phyloP scores from a whole-genome alignment of 768 basidiomycete species.

The Suillus variegatus region DNA sequence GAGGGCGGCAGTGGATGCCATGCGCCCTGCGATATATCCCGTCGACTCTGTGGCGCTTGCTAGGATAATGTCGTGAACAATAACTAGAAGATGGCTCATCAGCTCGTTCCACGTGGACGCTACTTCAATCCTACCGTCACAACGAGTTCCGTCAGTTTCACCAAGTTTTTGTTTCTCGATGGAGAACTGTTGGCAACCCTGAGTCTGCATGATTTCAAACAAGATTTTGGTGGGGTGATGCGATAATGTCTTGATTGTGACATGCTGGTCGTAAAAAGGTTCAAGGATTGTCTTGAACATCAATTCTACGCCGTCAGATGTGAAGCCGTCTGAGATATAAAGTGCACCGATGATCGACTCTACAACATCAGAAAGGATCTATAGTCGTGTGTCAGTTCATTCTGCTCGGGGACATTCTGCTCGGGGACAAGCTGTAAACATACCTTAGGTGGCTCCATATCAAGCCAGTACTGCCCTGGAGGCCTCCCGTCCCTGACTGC shows the following conservation, averaged over 20 bases:
- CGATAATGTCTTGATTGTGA: conserved; percentile 70
- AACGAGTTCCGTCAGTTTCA: conserved; percentile 38
- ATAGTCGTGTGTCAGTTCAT: conserved; percentile 10
- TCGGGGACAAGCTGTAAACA: conserved; percentile 9
- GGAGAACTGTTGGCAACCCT: conserved; percentile 68
- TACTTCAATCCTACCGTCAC: conserved; percentile 47
- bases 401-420: conserved; percentile 7
- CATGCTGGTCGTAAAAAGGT: conserved; percentile 79
- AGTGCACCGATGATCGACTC: conserved; percentile 81
- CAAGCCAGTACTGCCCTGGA: conserved; percentile 78
- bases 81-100: conserved; percentile 43
- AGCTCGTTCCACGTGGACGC: conserved; percentile 11
- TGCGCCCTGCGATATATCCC: conserved; percentile 55
- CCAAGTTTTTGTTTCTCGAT: conserved; percentile 53
- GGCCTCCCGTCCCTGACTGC: conserved; percentile 50
- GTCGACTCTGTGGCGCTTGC: conserved; percentile 57
- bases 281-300: conserved; percentile 69
- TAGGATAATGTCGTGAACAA: conserved; percentile 66
- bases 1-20: conserved; percentile 64
- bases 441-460: conserved; percentile 78
- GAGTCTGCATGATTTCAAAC: conserved; percentile 70
- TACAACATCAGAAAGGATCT: conserved; percentile 79
- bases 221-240: conserved; percentile 78
- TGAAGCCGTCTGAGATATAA: conserved; percentile 75
- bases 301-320: conserved; percentile 56